These are phyloP conservation scores for Andrographis paniculata DNA, from an alignment of 305 asterid species.

Conservation along the genomic window DNA sequence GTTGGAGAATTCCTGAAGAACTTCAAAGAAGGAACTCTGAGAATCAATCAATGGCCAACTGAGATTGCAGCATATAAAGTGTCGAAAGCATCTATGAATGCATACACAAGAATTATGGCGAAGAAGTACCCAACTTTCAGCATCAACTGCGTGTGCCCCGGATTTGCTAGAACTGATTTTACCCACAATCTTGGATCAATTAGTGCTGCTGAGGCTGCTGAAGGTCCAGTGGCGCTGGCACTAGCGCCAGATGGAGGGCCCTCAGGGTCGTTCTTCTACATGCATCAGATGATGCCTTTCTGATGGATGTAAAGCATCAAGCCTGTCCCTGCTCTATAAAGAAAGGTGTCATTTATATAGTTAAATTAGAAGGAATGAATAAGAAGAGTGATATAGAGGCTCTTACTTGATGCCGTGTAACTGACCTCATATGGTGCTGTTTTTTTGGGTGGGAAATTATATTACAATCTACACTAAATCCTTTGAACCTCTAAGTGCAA, in stretches of 20 bases:
- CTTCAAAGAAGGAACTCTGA: constrained; percentile 22
- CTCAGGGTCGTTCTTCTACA: constrained; percentile 22
- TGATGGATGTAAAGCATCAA: background rate
- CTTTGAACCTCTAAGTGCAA: too few relatives aligned
- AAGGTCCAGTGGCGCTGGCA: constrained; percentile 22
- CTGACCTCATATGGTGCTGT: too few relatives aligned
- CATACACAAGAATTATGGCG: constrained; percentile 27
- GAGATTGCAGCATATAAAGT: constrained; percentile 22
- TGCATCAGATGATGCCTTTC: constrained; percentile 8
- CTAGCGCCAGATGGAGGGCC: constrained; percentile 27
- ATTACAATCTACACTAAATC: too few relatives aligned
- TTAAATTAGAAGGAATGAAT: too few relatives aligned
- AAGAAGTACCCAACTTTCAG: constrained; percentile 16
- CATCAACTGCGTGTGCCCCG: constrained; percentile 35
- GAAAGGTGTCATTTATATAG: too few relatives aligned
- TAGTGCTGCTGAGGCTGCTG: constrained; percentile 25
- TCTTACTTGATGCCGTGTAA: too few relatives aligned
- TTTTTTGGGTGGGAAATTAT: too few relatives aligned
- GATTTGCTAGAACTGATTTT: constrained; percentile 26
- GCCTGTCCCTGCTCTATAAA: too few relatives aligned
- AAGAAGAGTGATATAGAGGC: too few relatives aligned
- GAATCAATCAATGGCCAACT: constrained; percentile 30
- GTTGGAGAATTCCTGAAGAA: constrained; percentile 19
- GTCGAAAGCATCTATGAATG: constrained; percentile 23
- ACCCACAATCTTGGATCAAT: constrained; percentile 19